These are phyloP conservation scores for Sordariomycetes sp. DNA, from an alignment of 2,329 filamentous ascomycete genomes.

Conservation along the genomic window DNA sequence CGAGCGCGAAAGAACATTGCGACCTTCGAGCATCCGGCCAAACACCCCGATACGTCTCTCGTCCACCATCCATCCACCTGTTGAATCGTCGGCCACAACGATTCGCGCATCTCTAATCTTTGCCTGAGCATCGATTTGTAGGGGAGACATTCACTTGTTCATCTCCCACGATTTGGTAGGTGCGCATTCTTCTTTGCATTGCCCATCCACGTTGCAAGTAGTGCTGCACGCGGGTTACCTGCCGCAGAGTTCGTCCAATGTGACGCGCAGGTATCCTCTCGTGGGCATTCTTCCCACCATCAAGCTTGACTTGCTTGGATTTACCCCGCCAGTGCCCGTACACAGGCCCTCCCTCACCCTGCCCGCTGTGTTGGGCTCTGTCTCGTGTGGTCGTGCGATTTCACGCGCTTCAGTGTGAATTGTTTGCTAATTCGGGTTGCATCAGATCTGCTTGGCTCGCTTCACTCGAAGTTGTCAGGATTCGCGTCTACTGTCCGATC, in stretches of 20 bases:
- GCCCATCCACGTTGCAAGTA: background rate
- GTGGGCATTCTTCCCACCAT: no score
- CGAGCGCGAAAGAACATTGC: constrained; percentile 5
- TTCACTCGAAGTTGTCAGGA: constrained; percentile 6
- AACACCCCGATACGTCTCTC: no score
- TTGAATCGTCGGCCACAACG: background rate
- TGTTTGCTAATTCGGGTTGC: no score
- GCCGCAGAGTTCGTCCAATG: no score
- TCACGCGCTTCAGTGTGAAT: no score
- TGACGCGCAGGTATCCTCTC: no score
- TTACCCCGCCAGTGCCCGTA: background rate
- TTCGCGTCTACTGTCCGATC: constrained; percentile 11
- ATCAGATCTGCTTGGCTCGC: constrained; percentile 24
- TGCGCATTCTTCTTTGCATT: constrained; percentile 8
- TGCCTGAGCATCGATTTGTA: constrained; percentile 31
- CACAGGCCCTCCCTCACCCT: no score
- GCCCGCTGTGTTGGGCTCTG: no score
- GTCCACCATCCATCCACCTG: background rate
- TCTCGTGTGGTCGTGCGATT: background rate
- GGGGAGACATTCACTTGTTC: constrained; percentile 99
- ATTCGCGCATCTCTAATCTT: background rate
- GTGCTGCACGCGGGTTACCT: no score
- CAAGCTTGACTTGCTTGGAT: no score
- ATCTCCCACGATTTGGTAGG: constrained; percentile 73
- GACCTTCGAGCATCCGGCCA: constrained; percentile 6